Conservation (phyloP, 345 rosid genomes). For the Schrenkiella parvula region DNA sequence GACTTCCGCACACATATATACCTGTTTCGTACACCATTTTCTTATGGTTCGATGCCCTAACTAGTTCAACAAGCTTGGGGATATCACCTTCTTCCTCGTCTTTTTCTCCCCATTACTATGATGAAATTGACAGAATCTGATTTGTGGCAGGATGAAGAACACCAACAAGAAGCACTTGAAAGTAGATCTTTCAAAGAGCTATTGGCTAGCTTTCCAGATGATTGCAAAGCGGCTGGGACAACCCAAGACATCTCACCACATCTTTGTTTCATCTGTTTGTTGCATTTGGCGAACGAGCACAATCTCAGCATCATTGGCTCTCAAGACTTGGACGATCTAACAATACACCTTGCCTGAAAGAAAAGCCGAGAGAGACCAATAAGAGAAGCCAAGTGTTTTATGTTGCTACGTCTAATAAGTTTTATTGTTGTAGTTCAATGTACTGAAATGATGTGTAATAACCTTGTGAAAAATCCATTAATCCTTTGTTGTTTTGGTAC, state of each 20-base stretch:
- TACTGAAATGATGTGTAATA: constrained; percentile 16
- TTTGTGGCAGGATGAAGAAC: constrained; percentile 25
- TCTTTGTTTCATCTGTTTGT: constrained; percentile 82
- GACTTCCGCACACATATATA: background rate
- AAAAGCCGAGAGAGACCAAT: background rate
- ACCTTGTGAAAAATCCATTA: constrained; percentile 8
- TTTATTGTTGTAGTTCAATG: background rate
- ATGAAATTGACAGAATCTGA: constrained; percentile 14
- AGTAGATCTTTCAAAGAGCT: constrained; percentile 63
- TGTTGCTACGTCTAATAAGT: constrained; percentile 7
- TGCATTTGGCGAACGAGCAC: constrained; percentile 94
- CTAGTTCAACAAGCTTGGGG: background rate
- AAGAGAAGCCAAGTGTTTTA: constrained; percentile 2
- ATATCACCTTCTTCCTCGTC: background rate
- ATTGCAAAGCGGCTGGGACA: constrained; percentile 66
- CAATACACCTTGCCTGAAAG: constrained; percentile 35
- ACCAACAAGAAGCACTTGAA: constrained; percentile 45
- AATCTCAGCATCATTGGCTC: constrained; percentile 57
- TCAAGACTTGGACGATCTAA: constrained; percentile 58
- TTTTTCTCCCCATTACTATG: background rate
- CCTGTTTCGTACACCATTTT: background rate
- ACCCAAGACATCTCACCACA: constrained; percentile 78
- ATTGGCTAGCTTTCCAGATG: constrained; percentile 62
- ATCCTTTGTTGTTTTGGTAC: constrained; percentile 9
- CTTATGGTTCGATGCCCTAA: background rate